Evolutionary conservation across 768 basidiomycete genomes (phyloP).

Genomic region (Cystobasidium ongulense): DNA sequence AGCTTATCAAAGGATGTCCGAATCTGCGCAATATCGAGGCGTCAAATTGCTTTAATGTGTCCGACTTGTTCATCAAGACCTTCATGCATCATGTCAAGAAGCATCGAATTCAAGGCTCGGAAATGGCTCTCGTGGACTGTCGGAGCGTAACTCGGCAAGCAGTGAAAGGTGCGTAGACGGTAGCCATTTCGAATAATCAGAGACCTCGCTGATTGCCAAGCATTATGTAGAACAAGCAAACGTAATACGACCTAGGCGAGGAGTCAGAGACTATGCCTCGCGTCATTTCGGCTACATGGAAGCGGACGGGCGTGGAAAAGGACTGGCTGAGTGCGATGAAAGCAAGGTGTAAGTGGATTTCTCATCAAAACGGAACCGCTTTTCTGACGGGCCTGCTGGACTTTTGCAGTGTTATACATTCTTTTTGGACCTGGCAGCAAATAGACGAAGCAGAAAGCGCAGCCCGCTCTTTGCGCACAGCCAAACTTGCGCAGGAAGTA

Average conservation of each 20-base stretch:
- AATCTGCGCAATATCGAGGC: conserved; percentile 3
- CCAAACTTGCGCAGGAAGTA: conserved; percentile 1
- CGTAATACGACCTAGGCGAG: conserved; percentile 7
- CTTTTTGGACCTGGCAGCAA: conserved; percentile 26
- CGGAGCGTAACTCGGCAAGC: conserved; percentile 2
- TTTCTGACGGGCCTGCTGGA: neutral
- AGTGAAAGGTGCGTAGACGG: conserved; percentile 1
- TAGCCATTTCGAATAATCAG: neutral
- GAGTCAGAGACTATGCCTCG: neutral
- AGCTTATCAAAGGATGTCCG: conserved; percentile 9
- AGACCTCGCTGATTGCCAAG: too few species aligned
- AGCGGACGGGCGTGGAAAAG: neutral
- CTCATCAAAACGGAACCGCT: neutral
- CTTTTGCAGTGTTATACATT: conserved; percentile 7
- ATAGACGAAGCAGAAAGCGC: conserved; percentile 16
- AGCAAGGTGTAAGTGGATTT: neutral
- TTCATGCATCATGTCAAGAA: conserved; percentile 2
- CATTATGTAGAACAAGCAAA: neutral
- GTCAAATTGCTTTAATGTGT: neutral
- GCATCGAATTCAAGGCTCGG: neutral
- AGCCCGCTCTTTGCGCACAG: conserved; percentile 9
- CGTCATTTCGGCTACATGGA: conserved; percentile 26
- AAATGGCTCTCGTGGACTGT: conserved; percentile 14
- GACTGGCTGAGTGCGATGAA: conserved; percentile 25
- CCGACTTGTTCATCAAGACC: conserved; percentile 12